Evolutionary conservation across 805 yeast genomes (phyloP).

Genomic region (Saccharomycopsis lassenensis): DNA sequence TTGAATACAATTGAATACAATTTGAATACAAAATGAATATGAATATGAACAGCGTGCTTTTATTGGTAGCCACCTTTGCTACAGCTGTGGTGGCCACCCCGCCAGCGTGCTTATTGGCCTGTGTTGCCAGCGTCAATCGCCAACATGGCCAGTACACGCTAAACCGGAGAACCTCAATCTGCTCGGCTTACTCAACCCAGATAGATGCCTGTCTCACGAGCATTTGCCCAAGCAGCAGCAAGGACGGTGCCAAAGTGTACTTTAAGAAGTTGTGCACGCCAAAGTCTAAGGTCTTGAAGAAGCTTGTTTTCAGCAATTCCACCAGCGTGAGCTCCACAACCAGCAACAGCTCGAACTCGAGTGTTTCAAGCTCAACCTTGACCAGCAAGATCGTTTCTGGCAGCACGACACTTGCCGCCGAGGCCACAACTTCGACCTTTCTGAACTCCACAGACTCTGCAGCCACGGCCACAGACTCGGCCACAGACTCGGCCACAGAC

Average conservation of each 20-base stretch:
- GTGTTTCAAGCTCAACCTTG: slow-evolving; percentile 24
- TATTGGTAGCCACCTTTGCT: too few relatives aligned
- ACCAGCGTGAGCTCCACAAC: slow-evolving; percentile 21
- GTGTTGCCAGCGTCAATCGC: slow-evolving; percentile 63
- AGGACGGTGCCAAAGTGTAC: slow-evolving; percentile 46
- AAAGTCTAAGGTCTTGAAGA: too few relatives aligned
- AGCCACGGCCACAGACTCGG: slow-evolving; percentile 22
- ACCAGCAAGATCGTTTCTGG: too few relatives aligned
- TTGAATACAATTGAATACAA: too few relatives aligned
- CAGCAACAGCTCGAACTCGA: slow-evolving; percentile 21
- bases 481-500: slow-evolving; percentile 20
- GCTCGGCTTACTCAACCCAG: slow-evolving; percentile 41
- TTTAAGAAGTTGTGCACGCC: slow-evolving; percentile 47
- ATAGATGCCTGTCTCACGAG: slow-evolving; percentile 52
- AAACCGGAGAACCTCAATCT: slow-evolving; percentile 21
- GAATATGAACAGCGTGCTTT: too few relatives aligned
- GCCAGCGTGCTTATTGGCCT: slow-evolving; percentile 86
- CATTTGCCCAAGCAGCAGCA: slow-evolving; percentile 56
- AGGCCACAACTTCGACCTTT: slow-evolving; percentile 23
- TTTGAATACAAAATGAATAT: too few relatives aligned
- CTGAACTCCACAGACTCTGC: slow-evolving; percentile 21
- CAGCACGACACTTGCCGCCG: too few relatives aligned
- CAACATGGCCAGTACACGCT: slow-evolving; percentile 20
- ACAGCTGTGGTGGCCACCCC: too few relatives aligned
- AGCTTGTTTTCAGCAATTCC: slow-evolving; percentile 27